A percentile compares a stretch with the other conserved stretches of the same genome.
Evolutionary conservation across 106 monocot species (phyloP).

Genomic region (Dendrobium chrysotoxum): DNA sequence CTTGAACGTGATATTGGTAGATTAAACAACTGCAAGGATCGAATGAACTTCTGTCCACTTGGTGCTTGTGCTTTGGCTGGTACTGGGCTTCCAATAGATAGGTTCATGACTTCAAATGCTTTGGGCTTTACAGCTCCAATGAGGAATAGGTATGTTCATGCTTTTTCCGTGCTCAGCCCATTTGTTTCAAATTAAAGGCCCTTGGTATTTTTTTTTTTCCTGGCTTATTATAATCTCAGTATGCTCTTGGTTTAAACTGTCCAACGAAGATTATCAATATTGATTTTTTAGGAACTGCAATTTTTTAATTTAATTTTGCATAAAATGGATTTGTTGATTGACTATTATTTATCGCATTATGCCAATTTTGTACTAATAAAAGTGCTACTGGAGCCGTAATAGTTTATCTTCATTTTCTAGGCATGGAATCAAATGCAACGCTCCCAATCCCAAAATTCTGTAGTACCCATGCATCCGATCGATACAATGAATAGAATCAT

Average conservation of each 20-base stretch:
- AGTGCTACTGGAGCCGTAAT: not conserved
- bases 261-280: not conserved
- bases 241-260: not conserved
- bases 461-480: not conserved
- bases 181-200: not conserved
- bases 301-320: not conserved
- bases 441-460: not conserved
- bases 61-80: constrained; percentile 99
- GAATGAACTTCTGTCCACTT: constrained; percentile 85
- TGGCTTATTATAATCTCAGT: not conserved
- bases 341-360: not conserved
- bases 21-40: constrained; percentile 58
- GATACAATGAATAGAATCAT: not conserved
- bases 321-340: not conserved
- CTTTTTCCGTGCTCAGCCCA: not conserved
- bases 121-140: constrained; percentile 87
- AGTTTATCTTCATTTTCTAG: not conserved
- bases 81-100: constrained; percentile 96
- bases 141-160: constrained; percentile 60
- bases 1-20: constrained; percentile 86
- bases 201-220: not conserved
- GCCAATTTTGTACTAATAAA: not conserved
- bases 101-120: constrained; percentile 83
- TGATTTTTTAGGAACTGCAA: not conserved
- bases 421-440: not conserved